Evolutionary conservation across 176 grass and related monocot species (phyloP).

Genomic region (Bolboschoenus planiculmis): DNA sequence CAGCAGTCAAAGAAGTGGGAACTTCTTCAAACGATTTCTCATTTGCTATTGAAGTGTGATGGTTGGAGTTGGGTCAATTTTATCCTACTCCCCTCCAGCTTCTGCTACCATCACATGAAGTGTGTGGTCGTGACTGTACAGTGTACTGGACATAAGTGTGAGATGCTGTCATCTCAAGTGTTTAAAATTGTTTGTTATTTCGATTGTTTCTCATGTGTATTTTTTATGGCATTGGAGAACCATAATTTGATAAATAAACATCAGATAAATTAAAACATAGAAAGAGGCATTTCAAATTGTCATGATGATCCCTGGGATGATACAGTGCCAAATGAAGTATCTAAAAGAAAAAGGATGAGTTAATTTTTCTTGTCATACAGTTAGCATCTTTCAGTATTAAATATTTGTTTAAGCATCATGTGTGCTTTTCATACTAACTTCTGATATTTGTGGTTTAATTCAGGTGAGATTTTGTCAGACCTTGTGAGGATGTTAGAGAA

Average conservation of each 20-base stretch:
- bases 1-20: neutral
- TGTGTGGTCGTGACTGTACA: neutral
- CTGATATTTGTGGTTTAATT: neutral
- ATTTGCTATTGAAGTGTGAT: neutral
- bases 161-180: neutral
- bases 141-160: neutral
- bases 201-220: neutral
- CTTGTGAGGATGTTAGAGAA: constrained; percentile 42
- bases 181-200: neutral
- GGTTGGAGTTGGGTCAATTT: neutral
- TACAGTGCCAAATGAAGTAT: neutral
- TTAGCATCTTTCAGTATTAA: neutral
- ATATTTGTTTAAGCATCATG: neutral
- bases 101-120: neutral
- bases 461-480: constrained; percentile 72
- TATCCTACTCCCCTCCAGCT: neutral
- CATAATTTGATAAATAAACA: neutral
- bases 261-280: neutral
- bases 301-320: neutral
- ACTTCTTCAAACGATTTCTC: neutral
- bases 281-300: neutral
- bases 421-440: neutral
- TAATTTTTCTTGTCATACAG: neutral
- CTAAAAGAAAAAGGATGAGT: neutral
- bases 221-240: neutral